Evolutionary conservation across 345 rosid species (phyloP).

Genomic region (Durio zibethinus): DNA sequence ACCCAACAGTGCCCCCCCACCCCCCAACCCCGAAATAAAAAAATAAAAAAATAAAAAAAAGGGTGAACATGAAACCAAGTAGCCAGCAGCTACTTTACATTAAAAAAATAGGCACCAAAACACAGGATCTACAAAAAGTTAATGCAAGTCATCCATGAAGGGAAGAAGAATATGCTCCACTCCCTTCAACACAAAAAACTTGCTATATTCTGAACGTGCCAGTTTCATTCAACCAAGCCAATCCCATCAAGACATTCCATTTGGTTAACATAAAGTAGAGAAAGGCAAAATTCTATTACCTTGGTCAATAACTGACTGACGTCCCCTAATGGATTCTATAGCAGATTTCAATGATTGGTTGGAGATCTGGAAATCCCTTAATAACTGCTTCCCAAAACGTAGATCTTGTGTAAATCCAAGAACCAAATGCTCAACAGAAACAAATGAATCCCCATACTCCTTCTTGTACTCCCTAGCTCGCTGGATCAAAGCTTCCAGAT

Average conservation of each 20-base stretch:
- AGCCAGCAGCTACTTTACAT: not conserved
- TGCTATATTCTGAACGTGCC: not conserved
- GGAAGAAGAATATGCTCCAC: not conserved
- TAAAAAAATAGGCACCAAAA: not conserved
- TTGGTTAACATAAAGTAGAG: not conserved
- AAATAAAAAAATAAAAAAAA: too few species aligned
- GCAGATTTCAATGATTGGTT: constrained; percentile 66
- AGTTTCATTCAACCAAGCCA: not conserved
- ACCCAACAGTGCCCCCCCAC: not conserved
- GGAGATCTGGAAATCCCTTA: constrained; percentile 76
- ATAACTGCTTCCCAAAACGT: constrained; percentile 88
- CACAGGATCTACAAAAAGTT: not conserved
- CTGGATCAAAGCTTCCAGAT: constrained; percentile 76
- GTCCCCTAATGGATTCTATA: constrained; percentile 86
- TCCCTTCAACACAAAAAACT: not conserved
- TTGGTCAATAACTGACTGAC: constrained; percentile 93
- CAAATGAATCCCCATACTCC: constrained; percentile 83
- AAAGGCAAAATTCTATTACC: constrained; percentile 36
- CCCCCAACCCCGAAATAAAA: not conserved
- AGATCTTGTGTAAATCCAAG: constrained; percentile 75
- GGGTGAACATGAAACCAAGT: not conserved
- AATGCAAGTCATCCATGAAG: not conserved
- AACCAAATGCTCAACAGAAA: constrained; percentile 96
- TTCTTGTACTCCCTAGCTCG: constrained; percentile 86
- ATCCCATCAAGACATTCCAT: not conserved